Base-by-base conservation (phyloP, 371 early-diverging fungal species). In the Vairimorpha ceranae region DNA sequence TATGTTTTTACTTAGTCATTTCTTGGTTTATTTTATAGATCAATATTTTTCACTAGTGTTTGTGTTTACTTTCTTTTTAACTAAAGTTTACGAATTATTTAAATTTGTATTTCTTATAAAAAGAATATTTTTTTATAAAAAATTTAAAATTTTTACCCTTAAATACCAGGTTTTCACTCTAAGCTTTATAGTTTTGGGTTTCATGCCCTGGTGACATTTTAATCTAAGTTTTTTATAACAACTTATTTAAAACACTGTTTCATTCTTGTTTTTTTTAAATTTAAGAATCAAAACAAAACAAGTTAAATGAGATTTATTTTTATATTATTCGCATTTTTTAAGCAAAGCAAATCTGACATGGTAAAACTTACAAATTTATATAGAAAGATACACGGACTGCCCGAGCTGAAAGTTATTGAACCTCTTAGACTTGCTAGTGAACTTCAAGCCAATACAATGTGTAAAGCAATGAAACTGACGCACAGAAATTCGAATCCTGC, bases 401-500 rank as follows among this genome's bases (percentile, higher is more conserved):
- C 70, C 19, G 67, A 45, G 4, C 60, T 84, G 15, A 59, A 59
- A 25, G 23, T 32, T 12, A 30, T 59, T 21, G 19, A 64, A 10
- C 15, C 64, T 7, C 12, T 84, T 19, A 52, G 56, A 23, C 59
- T 70, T 14, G 75, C 72, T 7, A 78, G 81, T 14, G 59, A 77
- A n/a, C 33, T 70, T 8, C 77, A 81, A 41, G 81, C 76, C 15
- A 59, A 74, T 36, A 25, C 54, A 30, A 79, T 84, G 76, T 79
- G 81, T 48, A 65, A 51, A 27, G 56, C 59, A 6, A 30, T 21
- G 27, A 70, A 68, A 35, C 54, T 82, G 15, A 67, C 77, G 45
- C 82, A 82, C 36, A 41, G 72, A 27, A 67, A 59, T 21, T 25
- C 68, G 30, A 29, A 17, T n/a, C 38, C 35, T 27, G 41, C 60